Conservation (phyloP, 768 basidiomycete species). For the Tylopilus sp. region DNA sequence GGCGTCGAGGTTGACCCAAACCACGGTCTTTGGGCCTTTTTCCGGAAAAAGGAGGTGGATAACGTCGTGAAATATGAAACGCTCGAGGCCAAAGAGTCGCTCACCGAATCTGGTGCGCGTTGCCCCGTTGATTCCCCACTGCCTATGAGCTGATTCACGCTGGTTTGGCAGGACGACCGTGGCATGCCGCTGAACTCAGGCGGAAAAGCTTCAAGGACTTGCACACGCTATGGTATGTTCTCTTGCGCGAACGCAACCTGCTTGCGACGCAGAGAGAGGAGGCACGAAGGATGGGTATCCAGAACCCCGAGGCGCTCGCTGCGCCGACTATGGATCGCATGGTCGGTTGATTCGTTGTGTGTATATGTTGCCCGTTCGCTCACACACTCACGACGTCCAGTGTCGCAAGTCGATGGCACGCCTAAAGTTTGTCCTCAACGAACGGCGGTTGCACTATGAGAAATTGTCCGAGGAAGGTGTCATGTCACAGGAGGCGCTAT, state of each 20-base stretch:
- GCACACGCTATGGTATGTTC: conserved; percentile 92
- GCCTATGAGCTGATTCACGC: conserved; percentile 1
- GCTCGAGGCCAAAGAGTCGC: conserved; percentile 31
- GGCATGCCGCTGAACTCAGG: conserved; percentile 83
- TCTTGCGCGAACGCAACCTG: conserved; percentile 85
- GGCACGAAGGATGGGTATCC: conserved; percentile 56
- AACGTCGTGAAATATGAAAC: conserved; percentile 56
- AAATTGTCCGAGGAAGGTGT: conserved; percentile 22
- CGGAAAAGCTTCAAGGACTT: conserved; percentile 90
- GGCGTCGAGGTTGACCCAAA: conserved; percentile 47
- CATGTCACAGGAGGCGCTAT: conserved; percentile 17
- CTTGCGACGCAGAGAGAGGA: conserved; percentile 86
- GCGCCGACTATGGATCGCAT: conserved; percentile 38
- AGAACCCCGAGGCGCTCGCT: conserved; percentile 25
- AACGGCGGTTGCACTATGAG: conserved; percentile 81
- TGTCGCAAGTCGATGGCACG: conserved; percentile 95
- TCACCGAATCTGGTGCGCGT: conserved; percentile 37
- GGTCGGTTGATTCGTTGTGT: conserved; percentile 32
- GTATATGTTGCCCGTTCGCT: not conserved
- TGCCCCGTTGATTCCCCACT: not conserved
- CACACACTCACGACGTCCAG: conserved; percentile 38
- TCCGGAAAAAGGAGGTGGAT: conserved; percentile 53
- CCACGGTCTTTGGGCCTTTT: conserved; percentile 79
- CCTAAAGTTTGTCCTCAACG: conserved; percentile 89
- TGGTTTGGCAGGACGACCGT: conserved; percentile 68